phyloP scores from a whole-genome alignment of 2,329 filamentous ascomycete genomes.

The Paracorniculantispora psalliotae region DNA sequence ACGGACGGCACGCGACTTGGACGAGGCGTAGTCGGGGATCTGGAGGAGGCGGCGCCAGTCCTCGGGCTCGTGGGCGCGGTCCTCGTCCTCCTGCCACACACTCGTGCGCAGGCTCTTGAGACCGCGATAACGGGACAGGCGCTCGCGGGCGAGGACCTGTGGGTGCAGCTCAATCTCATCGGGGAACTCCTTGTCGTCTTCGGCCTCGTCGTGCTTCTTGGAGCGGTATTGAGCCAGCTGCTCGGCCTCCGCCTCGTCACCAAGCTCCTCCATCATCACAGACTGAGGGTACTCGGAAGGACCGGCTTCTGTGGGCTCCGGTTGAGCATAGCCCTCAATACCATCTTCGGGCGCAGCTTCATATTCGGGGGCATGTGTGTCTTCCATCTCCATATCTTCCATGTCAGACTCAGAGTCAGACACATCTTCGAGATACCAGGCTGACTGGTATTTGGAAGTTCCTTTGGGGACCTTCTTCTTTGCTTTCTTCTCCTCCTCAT shows the following conservation, averaged over 20 bases:
- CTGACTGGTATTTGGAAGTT: conserved; percentile 89
- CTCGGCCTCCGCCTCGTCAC: conserved; percentile 73
- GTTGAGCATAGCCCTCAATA: conserved; percentile 61
- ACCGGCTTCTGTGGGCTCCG: conserved; percentile 68
- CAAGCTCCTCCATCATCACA: conserved; percentile 81
- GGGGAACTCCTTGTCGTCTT: conserved; percentile 91
- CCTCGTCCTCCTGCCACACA: conserved; percentile 83
- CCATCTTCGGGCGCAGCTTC: conserved; percentile 76
- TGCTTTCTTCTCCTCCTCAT: conserved; percentile 42
- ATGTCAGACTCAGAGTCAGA: conserved; percentile 84
- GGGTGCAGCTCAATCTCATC: conserved; percentile 95
- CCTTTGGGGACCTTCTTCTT: conserved; percentile 72
- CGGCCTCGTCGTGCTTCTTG: conserved; percentile 71
- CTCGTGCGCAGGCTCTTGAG: conserved; percentile 87
- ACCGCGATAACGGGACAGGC: conserved; percentile 80
- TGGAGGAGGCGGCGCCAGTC: conserved; percentile 84
- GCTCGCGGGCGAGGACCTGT: conserved; percentile 77
- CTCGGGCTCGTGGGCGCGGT: conserved; percentile 79
- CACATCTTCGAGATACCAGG: conserved; percentile 82
- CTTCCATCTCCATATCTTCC: conserved; percentile 59
- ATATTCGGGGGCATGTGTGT: conserved; percentile 53
- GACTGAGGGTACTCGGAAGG: conserved; percentile 90
- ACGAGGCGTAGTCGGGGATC: conserved; percentile 83
- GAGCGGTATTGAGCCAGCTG: conserved; percentile 78
- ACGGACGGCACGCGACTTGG: conserved; percentile 68